Conservation (phyloP, 148 eudicot genomes). For the Suaeda aralocaspica region DNA sequence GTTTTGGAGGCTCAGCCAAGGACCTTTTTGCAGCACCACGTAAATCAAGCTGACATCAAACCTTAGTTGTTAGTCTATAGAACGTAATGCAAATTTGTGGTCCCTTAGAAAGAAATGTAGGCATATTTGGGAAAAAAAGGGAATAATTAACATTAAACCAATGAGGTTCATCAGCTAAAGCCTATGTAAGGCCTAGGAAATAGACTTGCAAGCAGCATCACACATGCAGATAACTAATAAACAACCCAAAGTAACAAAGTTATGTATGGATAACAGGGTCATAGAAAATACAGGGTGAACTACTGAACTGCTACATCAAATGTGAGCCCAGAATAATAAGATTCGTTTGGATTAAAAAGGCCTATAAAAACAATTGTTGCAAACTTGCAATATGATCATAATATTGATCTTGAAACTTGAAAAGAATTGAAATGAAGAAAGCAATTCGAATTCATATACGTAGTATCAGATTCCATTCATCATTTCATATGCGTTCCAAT, state of each 20-base stretch:
- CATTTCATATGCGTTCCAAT: too few relatives aligned
- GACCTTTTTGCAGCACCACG: conserved; percentile 84
- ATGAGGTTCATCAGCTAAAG: too few relatives aligned
- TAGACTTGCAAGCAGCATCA: too few relatives aligned
- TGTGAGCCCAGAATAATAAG: neutral
- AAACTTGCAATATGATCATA: neutral
- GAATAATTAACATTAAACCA: too few relatives aligned
- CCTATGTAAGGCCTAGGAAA: too few relatives aligned
- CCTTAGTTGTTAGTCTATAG: conserved; percentile 30
- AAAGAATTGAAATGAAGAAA: neutral
- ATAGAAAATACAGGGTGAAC: too few relatives aligned
- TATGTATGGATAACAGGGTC: neutral
- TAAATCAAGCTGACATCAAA: conserved; percentile 81
- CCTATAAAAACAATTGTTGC: neutral
- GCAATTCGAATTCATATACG: too few relatives aligned
- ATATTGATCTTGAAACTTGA: neutral
- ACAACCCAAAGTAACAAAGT: neutral
- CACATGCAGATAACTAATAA: too few relatives aligned
- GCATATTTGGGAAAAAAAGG: neutral
- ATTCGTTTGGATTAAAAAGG: neutral
- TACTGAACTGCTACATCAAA: neutral
- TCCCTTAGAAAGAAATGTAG: too few relatives aligned
- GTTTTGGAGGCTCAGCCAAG: conserved; percentile 85
- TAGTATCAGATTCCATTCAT: too few relatives aligned
- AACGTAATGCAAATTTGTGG: neutral